A percentile compares a stretch with the other conserved stretches of the same genome.
Evolutionary conservation across 257 asterid genomes (phyloP).

Genomic region (Phtheirospermum japonicum): DNA sequence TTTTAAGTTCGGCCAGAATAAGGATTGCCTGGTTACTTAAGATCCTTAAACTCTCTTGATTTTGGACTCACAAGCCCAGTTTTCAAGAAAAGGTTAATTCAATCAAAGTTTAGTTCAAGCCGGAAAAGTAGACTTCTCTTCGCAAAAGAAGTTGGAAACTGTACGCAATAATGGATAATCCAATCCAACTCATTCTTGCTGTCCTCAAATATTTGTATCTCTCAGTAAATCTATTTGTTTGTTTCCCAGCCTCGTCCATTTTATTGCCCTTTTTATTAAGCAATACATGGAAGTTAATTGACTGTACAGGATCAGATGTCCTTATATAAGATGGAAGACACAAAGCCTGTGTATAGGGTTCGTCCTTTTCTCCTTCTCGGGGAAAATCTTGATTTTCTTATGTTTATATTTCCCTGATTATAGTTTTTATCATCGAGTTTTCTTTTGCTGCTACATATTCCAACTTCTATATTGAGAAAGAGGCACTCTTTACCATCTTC

Average conservation of each 20-base stretch:
- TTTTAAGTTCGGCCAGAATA: not conserved
- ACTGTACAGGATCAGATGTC: not conserved
- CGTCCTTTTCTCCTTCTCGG: no score
- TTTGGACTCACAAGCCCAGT: not conserved
- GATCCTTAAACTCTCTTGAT: slow-evolving; percentile 3
- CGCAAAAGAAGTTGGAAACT: not conserved
- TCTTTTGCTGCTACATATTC: not conserved
- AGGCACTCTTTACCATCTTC: slow-evolving; percentile 1
- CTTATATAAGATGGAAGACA: not conserved
- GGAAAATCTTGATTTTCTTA: not conserved
- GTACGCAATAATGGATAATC: not conserved
- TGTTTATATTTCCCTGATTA: not conserved
- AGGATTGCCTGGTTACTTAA: slow-evolving; percentile 7
- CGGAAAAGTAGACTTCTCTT: not conserved
- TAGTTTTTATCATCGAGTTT: not conserved
- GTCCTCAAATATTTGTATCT: not conserved
- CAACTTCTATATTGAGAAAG: slow-evolving; percentile 8
- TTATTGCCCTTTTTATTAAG: not conserved
- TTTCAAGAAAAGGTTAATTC: not conserved
- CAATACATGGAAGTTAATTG: not conserved
- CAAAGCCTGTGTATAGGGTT: not conserved
- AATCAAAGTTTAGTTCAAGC: not conserved
- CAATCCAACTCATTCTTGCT: not conserved
- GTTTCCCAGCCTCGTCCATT: not conserved
- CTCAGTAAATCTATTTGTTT: not conserved